Base-by-base conservation (phyloP, 345 rosid genomes). In the Zanthoxylum bungeanum region DNA sequence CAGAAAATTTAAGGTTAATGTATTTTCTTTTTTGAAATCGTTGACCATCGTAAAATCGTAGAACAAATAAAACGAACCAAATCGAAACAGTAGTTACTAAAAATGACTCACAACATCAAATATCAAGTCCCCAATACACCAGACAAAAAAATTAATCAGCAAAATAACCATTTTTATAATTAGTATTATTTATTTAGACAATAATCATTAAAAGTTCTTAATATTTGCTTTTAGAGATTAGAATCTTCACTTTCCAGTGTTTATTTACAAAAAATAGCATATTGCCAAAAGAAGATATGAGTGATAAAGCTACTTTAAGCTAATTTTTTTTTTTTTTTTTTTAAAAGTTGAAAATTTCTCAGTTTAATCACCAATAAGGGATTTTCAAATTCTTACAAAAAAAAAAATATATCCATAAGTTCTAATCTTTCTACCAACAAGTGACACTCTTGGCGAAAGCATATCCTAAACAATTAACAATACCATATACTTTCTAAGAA, bases 271-370 rank as follows among this genome's bases (percentile, higher is more conserved):
- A 52, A 53, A 66, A 80, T 60, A 58, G 63, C 60, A 75, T 16
- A 63, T 55, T 31, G 37, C 78, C 17, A 57, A 75, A 76, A 83
- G 73, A 70, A 73, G 63, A 66, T 69, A 76, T 61, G 66, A 56
- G 69, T 69, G 58, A 64, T 74, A 80, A 88, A 64, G 84, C 75
- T 67, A 70, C 87, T 84, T 80, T 76, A 74, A 73, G 67, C 73
- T 73, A 58, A 14, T 19, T 1, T n/a, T n/a, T n/a, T n/a, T n/a
- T n/a, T n/a, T n/a, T n/a, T n/a, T n/a, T n/a, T n/a, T n/a, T n/a
- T n/a, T n/a, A n/a, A n/a, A n/a, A n/a, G n/a, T n/a, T n/a, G n/a
- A n/a, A n/a, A n/a, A n/a, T n/a, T n/a, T n/a, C n/a, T n/a, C n/a
- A n/a, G n/a, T n/a, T n/a, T n/a, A n/a, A n/a, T n/a, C n/a, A n/a